phyloP scores from a whole-genome alignment of 1,284 basidiomycete genomes.

The Blastosporella zonata region DNA sequence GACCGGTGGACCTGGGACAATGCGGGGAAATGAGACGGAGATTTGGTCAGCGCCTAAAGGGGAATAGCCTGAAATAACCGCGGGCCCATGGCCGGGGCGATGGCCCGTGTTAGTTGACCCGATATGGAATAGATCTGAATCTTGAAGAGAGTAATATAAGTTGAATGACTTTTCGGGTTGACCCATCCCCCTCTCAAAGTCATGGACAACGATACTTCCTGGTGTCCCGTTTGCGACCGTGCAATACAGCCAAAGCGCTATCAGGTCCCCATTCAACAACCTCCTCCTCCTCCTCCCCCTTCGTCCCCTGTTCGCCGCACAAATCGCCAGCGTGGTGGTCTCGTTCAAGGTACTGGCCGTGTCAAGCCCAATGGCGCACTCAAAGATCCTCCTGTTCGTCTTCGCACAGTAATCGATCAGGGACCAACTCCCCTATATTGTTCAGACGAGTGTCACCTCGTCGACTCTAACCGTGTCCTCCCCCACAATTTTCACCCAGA shows the following conservation, averaged over 20 bases:
- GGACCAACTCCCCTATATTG: slow-evolving; percentile 74
- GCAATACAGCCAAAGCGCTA: slow-evolving; percentile 69
- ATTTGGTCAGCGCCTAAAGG: slow-evolving; percentile 8
- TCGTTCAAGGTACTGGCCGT: slow-evolving; percentile 60
- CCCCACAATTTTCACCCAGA: slow-evolving; percentile 43
- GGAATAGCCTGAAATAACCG: slow-evolving; percentile 15
- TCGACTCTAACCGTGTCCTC: slow-evolving; percentile 48
- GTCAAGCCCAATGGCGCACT: slow-evolving; percentile 52
- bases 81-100: slow-evolving; percentile 18
- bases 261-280: slow-evolving; percentile 41
- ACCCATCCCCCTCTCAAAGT: slow-evolving; percentile 26
- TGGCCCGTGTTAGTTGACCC: slow-evolving; percentile 12
- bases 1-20: slow-evolving; percentile 9
- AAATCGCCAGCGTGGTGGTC: slow-evolving; percentile 47
- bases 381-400: slow-evolving; percentile 42
- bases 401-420: slow-evolving; percentile 71
- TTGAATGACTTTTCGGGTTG: slow-evolving; percentile 1
- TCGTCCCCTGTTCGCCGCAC: slow-evolving; percentile 32
- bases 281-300: slow-evolving; percentile 30
- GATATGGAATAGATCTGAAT: slow-evolving; percentile 20
- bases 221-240: slow-evolving; percentile 72
- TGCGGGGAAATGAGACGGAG: slow-evolving; percentile 12
- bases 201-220: slow-evolving; percentile 57
- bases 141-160: slow-evolving; percentile 24
- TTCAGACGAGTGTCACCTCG: slow-evolving; percentile 67